These are phyloP conservation scores for Batkoa obscura DNA, from an alignment of 371 early-diverging fungal species.

Conservation along the genomic window DNA sequence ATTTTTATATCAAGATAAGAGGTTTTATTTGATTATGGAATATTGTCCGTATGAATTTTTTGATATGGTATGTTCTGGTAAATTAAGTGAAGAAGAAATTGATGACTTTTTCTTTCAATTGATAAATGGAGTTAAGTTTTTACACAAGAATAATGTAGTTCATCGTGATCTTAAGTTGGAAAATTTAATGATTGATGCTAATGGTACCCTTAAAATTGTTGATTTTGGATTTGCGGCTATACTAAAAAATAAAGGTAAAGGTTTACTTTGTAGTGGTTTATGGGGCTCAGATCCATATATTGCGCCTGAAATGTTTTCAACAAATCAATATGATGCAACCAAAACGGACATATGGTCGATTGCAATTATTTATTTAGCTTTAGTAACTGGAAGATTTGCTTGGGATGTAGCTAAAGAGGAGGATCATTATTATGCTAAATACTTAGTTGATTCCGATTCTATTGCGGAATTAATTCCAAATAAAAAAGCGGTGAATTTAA, in stretches of 20 bases:
- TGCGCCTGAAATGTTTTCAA: constrained; percentile 56
- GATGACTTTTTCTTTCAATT: constrained; percentile 58
- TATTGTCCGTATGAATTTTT: constrained; percentile 59
- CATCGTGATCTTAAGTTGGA: constrained; percentile 79
- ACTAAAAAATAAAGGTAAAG: constrained; percentile 18
- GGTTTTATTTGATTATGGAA: constrained; percentile 49
- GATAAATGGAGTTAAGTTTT: constrained; percentile 44
- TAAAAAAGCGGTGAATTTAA: background rate
- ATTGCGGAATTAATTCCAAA: background rate
- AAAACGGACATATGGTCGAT: constrained; percentile 55
- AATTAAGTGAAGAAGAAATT: constrained; percentile 39
- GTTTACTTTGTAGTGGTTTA: constrained; percentile 23
- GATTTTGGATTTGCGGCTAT: constrained; percentile 81
- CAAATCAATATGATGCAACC: constrained; percentile 31
- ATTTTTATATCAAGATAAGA: constrained; percentile 35
- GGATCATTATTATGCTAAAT: constrained; percentile 1
- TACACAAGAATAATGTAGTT: constrained; percentile 56
- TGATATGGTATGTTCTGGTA: constrained; percentile 38
- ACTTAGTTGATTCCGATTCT: background rate
- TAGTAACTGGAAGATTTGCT: constrained; percentile 51
- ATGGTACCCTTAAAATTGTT: constrained; percentile 61
- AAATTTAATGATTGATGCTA: constrained; percentile 50
- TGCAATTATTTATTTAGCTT: constrained; percentile 57
- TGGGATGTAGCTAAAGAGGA: constrained; percentile 18
- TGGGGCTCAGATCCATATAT: constrained; percentile 83